phyloP scores from a whole-genome alignment of 2,329 filamentous ascomycete species.

The Penicillium sp. region DNA sequence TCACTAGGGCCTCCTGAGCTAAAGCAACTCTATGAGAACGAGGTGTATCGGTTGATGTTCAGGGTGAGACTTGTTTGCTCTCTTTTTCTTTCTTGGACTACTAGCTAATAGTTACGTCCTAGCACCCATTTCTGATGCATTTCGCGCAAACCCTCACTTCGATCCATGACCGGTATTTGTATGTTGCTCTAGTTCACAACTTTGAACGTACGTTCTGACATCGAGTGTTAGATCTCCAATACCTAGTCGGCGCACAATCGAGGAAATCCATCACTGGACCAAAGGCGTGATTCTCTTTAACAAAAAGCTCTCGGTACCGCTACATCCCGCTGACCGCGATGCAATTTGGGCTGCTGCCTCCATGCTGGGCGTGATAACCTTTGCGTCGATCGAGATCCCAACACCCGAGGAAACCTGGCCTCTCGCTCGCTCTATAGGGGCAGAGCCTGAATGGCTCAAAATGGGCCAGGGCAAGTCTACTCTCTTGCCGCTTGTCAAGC shows the following conservation, averaged over 20 bases:
- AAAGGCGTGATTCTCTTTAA: constrained; percentile 1
- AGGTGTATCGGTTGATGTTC: background rate
- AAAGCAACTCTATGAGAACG: background rate
- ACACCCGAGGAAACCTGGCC: background rate
- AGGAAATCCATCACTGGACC: constrained; percentile 4
- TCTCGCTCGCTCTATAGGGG: background rate
- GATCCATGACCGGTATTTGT: constrained; percentile 5
- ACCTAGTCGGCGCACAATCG: background rate
- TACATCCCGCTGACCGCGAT: background rate
- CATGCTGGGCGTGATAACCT: constrained; percentile 4
- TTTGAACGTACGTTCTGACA: background rate
- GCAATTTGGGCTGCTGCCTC: background rate
- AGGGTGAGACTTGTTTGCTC: background rate
- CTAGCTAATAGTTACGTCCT: background rate
- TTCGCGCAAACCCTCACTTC: background rate
- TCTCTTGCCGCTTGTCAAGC: background rate
- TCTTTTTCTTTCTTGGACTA: background rate
- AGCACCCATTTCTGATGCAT: constrained; percentile 1
- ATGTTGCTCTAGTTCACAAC: background rate
- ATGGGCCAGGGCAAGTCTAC: background rate
- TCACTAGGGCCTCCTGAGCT: background rate
- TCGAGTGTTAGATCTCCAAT: background rate
- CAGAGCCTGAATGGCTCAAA: constrained; percentile 5
- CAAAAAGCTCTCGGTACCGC: background rate
- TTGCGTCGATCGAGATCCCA: background rate